Evolutionary conservation across 2,329 filamentous ascomycete genomes (phyloP), one percentile per base, ranked within the genome.

Genomic region (Pyricularia sp.): DNA sequence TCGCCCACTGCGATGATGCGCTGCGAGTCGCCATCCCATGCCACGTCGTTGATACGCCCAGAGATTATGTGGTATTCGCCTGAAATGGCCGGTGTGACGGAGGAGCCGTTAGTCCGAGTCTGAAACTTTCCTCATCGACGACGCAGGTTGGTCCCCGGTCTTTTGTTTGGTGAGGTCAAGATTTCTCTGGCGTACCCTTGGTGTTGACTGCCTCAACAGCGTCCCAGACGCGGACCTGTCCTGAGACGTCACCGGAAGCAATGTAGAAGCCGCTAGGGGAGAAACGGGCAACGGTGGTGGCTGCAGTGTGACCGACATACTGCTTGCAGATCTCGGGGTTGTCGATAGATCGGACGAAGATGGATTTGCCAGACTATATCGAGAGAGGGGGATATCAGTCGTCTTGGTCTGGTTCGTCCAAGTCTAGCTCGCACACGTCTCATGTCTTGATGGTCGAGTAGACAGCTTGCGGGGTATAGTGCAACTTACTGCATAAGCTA

Each of bases 21-120:
- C 82, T 97, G 94, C 71, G 92, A 97, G 80, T 99, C 95, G 69
- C 94, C 94, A 76, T 98, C 95, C 94, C 95, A 99, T 1, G 93
- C 94, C 72, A 99, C 88, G 78, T 99, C 95, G 77, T 97, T 97
- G 81, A 99, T 94, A 68, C 92, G 90, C 14, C 95, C 95, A 42
- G 92, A 93, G 75, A 98, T 94, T 80, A 98, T 97, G 76, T 89
- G 86, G 80, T 97, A 98, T 79, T 98, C 94, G 73, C 94, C 85
- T 85, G 71, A n/a, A 36, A 36, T 14, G 12, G 42, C 17, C 10
- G n/a, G 25, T 23, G 23, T 61, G 58, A 26, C n/a, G 7, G 58
- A 26, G 58, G 2, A 61, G 23, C n/a, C 25, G 58, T 61, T 61
- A 61, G 58, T 61, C n/a, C 23, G 58, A 25, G 58, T 14, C 58